Percentiles rank a stretch among this genome's conserved stretches.
phyloP scores from a whole-genome alignment of 2,329 filamentous ascomycete species.

The Colletotrichum brevisporum region DNA sequence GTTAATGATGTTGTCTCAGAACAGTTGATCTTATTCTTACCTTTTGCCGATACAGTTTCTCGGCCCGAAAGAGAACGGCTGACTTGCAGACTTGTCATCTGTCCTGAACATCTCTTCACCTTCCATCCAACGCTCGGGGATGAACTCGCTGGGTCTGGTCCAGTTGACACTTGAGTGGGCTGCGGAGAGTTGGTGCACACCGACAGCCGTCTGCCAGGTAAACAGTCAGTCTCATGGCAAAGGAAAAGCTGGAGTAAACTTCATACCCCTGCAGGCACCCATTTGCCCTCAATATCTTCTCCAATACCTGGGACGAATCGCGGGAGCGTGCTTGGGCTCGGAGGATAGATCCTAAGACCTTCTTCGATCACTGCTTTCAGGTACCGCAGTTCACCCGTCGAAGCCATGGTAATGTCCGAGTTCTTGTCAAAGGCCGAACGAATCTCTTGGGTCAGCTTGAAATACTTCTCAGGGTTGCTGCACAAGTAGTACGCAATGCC shows the following conservation, averaged over 20 bases:
- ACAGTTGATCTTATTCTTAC: slow-evolving; percentile 44
- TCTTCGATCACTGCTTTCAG: slow-evolving; percentile 55
- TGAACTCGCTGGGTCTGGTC: slow-evolving; percentile 52
- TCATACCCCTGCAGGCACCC: slow-evolving; percentile 52
- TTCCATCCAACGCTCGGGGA: slow-evolving; percentile 56
- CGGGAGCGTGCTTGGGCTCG: slow-evolving; percentile 30
- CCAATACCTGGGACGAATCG: slow-evolving; percentile 29
- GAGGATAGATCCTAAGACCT: slow-evolving; percentile 48
- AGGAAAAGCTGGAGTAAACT: not conserved
- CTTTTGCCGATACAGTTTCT: slow-evolving; percentile 66
- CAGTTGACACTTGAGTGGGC: slow-evolving; percentile 42
- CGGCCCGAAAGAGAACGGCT: slow-evolving; percentile 64
- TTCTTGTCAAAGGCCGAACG: slow-evolving; percentile 39
- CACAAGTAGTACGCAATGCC: slow-evolving; percentile 58
- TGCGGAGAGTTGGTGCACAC: slow-evolving; percentile 30
- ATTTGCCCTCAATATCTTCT: slow-evolving; percentile 42
- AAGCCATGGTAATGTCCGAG: slow-evolving; percentile 45
- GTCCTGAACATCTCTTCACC: not conserved
- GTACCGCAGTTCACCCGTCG: slow-evolving; percentile 53
- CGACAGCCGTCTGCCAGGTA: slow-evolving; percentile 13
- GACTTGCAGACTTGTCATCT: slow-evolving; percentile 51
- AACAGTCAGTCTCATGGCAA: not conserved
- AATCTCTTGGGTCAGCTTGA: slow-evolving; percentile 50
- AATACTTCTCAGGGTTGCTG: slow-evolving; percentile 47
- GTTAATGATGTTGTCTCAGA: not conserved